Conservation (phyloP, 179 eudicot genomes). For the Silene coronaria region DNA sequence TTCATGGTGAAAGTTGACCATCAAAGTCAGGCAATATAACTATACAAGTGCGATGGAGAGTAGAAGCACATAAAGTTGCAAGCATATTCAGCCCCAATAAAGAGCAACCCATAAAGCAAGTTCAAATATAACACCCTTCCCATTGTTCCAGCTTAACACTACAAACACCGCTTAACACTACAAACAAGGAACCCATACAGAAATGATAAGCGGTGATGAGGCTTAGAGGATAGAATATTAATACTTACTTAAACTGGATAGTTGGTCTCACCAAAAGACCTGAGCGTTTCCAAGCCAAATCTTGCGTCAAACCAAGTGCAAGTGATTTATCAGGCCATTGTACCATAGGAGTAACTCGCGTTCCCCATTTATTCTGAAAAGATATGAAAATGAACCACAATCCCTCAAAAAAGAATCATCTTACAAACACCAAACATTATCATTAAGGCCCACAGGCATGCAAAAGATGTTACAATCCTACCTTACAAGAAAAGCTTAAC, state of each 20-base stretch:
- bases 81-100: neutral
- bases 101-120: no score
- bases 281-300: constrained; percentile 92
- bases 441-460: neutral
- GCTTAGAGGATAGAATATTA: neutral
- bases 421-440: neutral
- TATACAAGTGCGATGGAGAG: neutral
- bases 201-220: neutral
- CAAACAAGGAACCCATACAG: neutral
- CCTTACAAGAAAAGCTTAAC: constrained; percentile 95
- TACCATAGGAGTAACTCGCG: constrained; percentile 67
- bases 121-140: no score
- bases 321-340: constrained; percentile 90
- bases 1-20: neutral
- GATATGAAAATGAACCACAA: constrained; percentile 4
- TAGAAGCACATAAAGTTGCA: neutral
- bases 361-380: constrained; percentile 86
- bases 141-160: no score
- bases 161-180: neutral
- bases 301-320: constrained; percentile 62
- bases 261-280: constrained; percentile 89
- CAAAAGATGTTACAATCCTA: constrained; percentile 16
- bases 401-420: neutral
- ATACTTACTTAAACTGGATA: constrained; percentile 65
- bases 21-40: neutral